phyloP scores from a whole-genome alignment of 139 green algal species.

The Picochlorum sp. region DNA sequence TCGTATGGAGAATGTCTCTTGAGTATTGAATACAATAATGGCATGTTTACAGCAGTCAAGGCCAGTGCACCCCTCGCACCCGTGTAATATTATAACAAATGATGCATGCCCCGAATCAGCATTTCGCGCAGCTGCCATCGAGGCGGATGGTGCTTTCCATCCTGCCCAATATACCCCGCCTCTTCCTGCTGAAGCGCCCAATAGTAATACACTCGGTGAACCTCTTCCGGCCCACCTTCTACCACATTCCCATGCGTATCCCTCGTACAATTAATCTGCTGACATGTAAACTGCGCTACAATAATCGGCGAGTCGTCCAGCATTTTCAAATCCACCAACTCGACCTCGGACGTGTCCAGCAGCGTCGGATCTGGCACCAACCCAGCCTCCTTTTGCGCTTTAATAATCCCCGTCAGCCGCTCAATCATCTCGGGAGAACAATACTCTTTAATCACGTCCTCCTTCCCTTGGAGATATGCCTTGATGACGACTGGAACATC shows the following conservation, averaged over 20 bases:
- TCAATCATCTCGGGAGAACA: slow-evolving; percentile 78
- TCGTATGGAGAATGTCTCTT: not conserved
- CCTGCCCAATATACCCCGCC: slow-evolving; percentile 48
- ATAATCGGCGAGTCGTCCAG: slow-evolving; percentile 78
- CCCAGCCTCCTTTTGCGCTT: slow-evolving; percentile 26
- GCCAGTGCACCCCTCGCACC: not conserved
- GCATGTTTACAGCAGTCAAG: not conserved
- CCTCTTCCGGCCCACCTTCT: slow-evolving; percentile 67
- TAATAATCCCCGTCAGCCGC: slow-evolving; percentile 67
- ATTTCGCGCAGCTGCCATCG: slow-evolving; percentile 82
- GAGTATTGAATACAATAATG: not conserved
- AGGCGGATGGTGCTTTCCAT: slow-evolving; percentile 65
- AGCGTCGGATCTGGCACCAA: slow-evolving; percentile 74
- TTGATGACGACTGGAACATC: slow-evolving; percentile 52
- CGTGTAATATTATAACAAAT: slow-evolving; percentile 34
- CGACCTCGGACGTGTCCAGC: slow-evolving; percentile 81
- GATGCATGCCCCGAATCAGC: slow-evolving; percentile 60
- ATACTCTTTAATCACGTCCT: slow-evolving; percentile 54
- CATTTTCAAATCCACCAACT: slow-evolving; percentile 76
- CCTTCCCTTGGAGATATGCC: slow-evolving; percentile 54
- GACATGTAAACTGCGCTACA: slow-evolving; percentile 66
- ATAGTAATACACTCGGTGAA: slow-evolving; percentile 47
- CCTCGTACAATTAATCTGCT: slow-evolving; percentile 83
- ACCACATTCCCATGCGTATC: slow-evolving; percentile 89
- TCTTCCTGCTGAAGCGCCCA: slow-evolving; percentile 57